Conservation (phyloP, 192 early-diverging fungal genomes). For the Podochytrium sp. region DNA sequence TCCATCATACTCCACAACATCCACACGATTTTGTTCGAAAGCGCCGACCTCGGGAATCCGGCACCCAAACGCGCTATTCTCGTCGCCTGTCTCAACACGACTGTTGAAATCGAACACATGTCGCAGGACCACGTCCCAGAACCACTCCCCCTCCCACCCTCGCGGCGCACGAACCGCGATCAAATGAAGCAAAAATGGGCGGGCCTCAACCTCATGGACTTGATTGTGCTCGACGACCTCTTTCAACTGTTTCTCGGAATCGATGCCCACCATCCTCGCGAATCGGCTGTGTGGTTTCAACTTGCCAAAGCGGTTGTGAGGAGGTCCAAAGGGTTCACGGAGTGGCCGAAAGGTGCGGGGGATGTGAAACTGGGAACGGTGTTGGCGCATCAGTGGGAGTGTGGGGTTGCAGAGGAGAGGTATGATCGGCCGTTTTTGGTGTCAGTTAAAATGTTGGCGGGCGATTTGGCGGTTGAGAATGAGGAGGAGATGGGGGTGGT, state of each 20-base stretch:
- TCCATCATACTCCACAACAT: conserved; percentile 9
- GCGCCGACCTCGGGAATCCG: background rate
- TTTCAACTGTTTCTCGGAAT: background rate
- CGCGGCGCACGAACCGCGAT: background rate
- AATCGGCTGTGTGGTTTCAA: background rate
- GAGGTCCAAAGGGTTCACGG: background rate
- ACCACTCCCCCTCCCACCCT: background rate
- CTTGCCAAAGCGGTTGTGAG: background rate
- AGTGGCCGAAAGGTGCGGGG: conserved; percentile 2
- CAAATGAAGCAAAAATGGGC: background rate
- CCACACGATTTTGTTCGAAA: background rate
- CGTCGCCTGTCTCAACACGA: conserved; percentile 14
- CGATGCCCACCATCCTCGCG: background rate
- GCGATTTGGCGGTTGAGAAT: background rate
- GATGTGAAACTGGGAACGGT: background rate
- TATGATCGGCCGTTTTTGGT: background rate
- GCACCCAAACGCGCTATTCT: conserved; percentile 10
- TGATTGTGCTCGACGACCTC: conserved; percentile 9
- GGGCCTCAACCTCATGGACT: conserved; percentile 4
- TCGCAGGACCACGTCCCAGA: too few species aligned
- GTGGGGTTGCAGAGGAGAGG: background rate
- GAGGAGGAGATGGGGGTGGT: background rate
- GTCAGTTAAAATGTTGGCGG: background rate
- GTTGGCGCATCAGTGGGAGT: background rate
- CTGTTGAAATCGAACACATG: background rate